Evolutionary conservation across 805 yeast species (phyloP), one percentile per base, ranked within the genome.

Genomic region (Allodekkera sacchari): DNA sequence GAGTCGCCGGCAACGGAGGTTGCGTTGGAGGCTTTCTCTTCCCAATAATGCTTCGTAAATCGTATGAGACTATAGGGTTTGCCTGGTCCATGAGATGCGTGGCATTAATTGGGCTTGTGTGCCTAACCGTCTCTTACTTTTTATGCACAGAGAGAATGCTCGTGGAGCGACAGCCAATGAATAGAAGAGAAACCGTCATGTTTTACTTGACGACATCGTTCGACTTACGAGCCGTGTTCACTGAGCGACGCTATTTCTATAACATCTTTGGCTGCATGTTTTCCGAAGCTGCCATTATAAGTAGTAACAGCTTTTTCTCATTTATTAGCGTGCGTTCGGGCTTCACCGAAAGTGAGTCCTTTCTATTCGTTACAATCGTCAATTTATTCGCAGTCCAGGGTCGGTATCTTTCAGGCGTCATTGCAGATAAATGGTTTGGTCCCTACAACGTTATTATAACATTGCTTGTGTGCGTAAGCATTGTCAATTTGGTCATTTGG

Each of bases 41-140:
- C 42, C 75, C 79, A 3, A 48, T 72, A 31, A 58, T 71, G 55
- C 53, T 74, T 35, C 58, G 71, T 39, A 56, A 58, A 28, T 48
- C 72, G 17, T 74, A 67, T 42, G 45, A 45, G 2, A 52, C 52
- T 27, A 64, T 69, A 18, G 79, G 78, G 1, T 74, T 61, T 39
- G 55, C 56, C 8, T 74, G 79, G 80, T 72, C 77, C 1, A 61
- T 72, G 21, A 53, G 80, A 41, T 58, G 64, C 10, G 43, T 71
- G 21, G 69, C 71, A 4, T 59, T 73, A 25, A 45, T 73, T 11
- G 62, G 66, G 37, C 39, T 63, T 9, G 24, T 31, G 23, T 31
- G 41, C 22, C 29, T 41, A 7, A 3, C 19, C 1, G 35, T 52
- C 7, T 47, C 66, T 1, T 41, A 56, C 4, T 7, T 54, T 3